Conservation (phyloP, 352 stramenopile genomes). For the Phytophthora multivora region DNA sequence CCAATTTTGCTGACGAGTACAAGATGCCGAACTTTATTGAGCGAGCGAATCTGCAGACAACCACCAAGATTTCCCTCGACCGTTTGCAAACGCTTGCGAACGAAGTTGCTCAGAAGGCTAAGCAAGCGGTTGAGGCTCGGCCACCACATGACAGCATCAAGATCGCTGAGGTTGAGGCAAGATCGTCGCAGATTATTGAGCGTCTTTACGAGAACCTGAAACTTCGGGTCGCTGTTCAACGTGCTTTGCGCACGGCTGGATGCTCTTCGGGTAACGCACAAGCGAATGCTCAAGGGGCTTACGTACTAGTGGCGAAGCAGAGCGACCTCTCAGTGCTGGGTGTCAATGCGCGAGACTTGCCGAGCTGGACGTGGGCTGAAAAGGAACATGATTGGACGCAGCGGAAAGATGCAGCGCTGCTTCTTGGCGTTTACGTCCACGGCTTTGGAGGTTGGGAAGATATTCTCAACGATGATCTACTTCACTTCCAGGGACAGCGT, state of each 20-base stretch:
- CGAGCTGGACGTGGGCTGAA: slow-evolving; percentile 76
- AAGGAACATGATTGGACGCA: slow-evolving; percentile 84
- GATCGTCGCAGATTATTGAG: slow-evolving; percentile 76
- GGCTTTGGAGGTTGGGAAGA: slow-evolving; percentile 88
- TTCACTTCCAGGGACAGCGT: slow-evolving; percentile 81
- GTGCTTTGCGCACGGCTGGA: slow-evolving; percentile 54
- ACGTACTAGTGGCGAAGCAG: slow-evolving; percentile 76
- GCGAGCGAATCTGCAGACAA: slow-evolving; percentile 56
- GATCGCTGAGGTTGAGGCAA: slow-evolving; percentile 77
- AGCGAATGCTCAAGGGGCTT: slow-evolving; percentile 59
- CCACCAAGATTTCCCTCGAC: slow-evolving; percentile 65
- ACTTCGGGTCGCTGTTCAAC: slow-evolving; percentile 81
- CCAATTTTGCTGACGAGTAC: slow-evolving; percentile 78
- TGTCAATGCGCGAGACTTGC: slow-evolving; percentile 62
- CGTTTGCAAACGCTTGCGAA: slow-evolving; percentile 56
- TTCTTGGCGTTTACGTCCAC: slow-evolving; percentile 85
- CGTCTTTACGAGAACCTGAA: slow-evolving; percentile 88
- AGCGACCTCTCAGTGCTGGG: slow-evolving; percentile 69
- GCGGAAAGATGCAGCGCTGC: slow-evolving; percentile 77
- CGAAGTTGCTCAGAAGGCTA: slow-evolving; percentile 66
- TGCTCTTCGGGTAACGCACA: slow-evolving; percentile 47
- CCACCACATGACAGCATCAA: slow-evolving; percentile 77
- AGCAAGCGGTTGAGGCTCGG: slow-evolving; percentile 51
- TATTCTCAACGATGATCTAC: slow-evolving; percentile 81
- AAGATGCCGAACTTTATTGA: slow-evolving; percentile 79